Percentiles rank a stretch among this genome's conserved stretches.
Evolutionary conservation across 805 yeast genomes (phyloP).

Genomic region (Metschnikowia santaceciliae): DNA sequence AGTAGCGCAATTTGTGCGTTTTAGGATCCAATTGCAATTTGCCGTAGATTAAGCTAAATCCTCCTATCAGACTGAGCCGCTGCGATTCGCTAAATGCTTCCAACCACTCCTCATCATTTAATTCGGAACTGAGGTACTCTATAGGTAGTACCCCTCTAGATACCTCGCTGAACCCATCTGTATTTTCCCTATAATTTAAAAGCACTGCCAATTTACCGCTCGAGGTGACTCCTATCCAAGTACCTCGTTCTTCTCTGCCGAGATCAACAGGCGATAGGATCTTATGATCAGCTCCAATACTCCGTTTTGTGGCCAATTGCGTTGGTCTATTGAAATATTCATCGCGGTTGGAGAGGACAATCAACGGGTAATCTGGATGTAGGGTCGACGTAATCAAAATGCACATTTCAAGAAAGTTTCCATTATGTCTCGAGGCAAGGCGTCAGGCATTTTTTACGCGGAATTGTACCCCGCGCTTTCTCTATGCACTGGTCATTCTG

Average conservation of each 20-base stretch:
- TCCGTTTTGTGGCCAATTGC: constrained; percentile 42
- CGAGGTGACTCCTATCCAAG: constrained; percentile 80
- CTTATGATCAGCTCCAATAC: constrained; percentile 26
- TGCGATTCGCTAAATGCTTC: constrained; percentile 17
- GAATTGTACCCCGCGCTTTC: not conserved
- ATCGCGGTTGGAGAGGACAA: constrained; percentile 81
- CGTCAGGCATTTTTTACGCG: not conserved
- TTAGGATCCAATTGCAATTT: constrained; percentile 26
- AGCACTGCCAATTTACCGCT: constrained; percentile 64
- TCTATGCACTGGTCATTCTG: not conserved
- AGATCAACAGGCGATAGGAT: constrained; percentile 71
- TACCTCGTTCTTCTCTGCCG: constrained; percentile 72
- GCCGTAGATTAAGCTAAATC: constrained; percentile 62
- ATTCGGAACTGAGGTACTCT: constrained; percentile 37
- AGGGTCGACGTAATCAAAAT: constrained; percentile 62
- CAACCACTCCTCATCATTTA: constrained; percentile 44
- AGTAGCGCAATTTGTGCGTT: constrained; percentile 26
- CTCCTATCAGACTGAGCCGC: constrained; percentile 44
- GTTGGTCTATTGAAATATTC: constrained; percentile 79
- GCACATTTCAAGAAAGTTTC: constrained; percentile 53
- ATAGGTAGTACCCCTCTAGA: constrained; percentile 54
- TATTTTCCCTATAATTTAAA: constrained; percentile 65
- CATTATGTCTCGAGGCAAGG: not conserved
- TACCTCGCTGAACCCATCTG: constrained; percentile 26
- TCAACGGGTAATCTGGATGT: constrained; percentile 71